Evolutionary conservation across 2,329 filamentous ascomycete genomes (phyloP), one percentile per base, ranked within the genome.

Genomic region (Fusarium oxysporum): DNA sequence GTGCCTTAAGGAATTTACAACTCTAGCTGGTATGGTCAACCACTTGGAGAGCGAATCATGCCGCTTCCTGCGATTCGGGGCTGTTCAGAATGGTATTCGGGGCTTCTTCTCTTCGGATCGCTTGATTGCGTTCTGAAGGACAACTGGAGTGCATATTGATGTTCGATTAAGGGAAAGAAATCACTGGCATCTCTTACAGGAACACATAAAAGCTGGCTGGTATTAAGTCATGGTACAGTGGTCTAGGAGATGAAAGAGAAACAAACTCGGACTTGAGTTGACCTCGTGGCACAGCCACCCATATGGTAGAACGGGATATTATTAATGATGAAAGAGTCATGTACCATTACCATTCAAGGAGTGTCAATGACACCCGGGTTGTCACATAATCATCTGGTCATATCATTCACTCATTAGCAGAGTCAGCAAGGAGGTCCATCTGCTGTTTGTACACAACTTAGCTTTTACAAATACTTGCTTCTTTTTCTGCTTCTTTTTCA

Each of bases 11-110:
- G 79, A 86, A 16, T 86, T 85, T 63, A 83, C 75, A 54, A 82
- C 77, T 3, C 68, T 86, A 10, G 83, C 82, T 3, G 80, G 71
- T 2, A 65, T 83, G 10, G 78, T 85, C 67, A 84, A 83, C 62
- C 84, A 86, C 45, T 70, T 85, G 19, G 84, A 86, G 74, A 85
- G 83, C 71, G 83, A 85, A 70, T 69, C 69, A 8, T 86, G 85
- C 58, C 77, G 80, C 6, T 82, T 73, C 40, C 82, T 81, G 65
- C 78, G 80, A 8, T 85, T 86, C 53, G 76, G 80, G 25, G 75
- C 71, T 1, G 81, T 84, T 7, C 81, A 84, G 75, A 68, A 61
- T 3, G 58, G 82, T 79, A 62, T 78, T n/a, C 47, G 65, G 10
- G 61, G 65, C 5, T 50, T 76, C 41, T 43, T 78, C 6, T 55